These are phyloP conservation scores for Penicillium fuscoglaucum DNA, from an alignment of 2,329 filamentous ascomycete genomes.

Conservation along the genomic window DNA sequence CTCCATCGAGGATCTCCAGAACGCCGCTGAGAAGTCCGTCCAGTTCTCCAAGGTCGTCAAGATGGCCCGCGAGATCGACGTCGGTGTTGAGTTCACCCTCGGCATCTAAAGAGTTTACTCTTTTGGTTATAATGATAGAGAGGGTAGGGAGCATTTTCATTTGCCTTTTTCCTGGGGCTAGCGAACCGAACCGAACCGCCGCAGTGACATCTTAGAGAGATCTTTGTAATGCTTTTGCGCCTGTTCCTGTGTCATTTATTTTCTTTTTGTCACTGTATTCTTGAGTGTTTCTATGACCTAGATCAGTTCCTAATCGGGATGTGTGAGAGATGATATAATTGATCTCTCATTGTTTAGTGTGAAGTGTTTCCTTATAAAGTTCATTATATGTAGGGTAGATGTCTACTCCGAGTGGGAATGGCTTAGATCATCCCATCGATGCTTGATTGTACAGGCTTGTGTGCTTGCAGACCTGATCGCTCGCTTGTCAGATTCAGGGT, in stretches of 20 bases:
- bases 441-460: too few species aligned
- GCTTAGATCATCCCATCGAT: too few species aligned
- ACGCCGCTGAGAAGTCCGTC: slow-evolving; percentile 93
- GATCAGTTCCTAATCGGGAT: slow-evolving; percentile 29
- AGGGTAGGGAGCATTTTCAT: slow-evolving; percentile 13
- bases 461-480: too few species aligned
- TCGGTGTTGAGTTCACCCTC: slow-evolving; percentile 91
- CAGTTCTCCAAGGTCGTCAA: slow-evolving; percentile 99
- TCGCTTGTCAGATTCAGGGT: too few species aligned
- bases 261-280: slow-evolving; percentile 32
- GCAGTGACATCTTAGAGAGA: slow-evolving; percentile 20
- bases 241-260: slow-evolving; percentile 31
- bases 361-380: background rate
- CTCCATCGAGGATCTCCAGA: slow-evolving; percentile 97
- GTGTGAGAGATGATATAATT: slow-evolving; percentile 12
- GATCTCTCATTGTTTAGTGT: background rate
- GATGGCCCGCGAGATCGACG: slow-evolving; percentile 96
- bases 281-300: slow-evolving; percentile 28
- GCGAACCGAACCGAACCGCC: slow-evolving; percentile 9
- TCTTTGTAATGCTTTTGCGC: slow-evolving; percentile 15
- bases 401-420: background rate
- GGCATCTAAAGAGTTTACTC: slow-evolving; percentile 69
- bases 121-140: slow-evolving; percentile 9
- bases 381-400: background rate
- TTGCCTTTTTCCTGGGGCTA: slow-evolving; percentile 10